These are phyloP conservation scores for Cercospora sp. DNA, from an alignment of 2,329 filamentous ascomycete species.

Conservation along the genomic window DNA sequence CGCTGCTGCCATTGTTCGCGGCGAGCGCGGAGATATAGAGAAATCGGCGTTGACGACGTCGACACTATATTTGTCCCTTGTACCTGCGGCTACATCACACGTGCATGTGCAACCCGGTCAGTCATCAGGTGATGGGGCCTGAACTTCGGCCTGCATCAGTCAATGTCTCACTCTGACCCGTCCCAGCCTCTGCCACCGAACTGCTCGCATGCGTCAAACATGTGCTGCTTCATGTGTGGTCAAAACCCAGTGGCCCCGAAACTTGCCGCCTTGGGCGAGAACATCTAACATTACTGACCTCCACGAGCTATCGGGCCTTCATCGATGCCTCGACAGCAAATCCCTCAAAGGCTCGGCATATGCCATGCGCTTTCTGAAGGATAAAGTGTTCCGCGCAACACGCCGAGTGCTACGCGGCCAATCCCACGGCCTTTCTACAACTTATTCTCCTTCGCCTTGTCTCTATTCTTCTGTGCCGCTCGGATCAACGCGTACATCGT, in stretches of 20 bases:
- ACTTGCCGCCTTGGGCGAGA: neutral
- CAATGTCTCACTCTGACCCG: slow-evolving; percentile 13
- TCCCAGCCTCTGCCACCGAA: neutral
- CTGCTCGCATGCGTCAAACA: neutral
- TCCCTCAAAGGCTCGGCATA: neutral
- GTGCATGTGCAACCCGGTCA: slow-evolving; percentile 5
- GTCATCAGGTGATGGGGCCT: slow-evolving; percentile 2
- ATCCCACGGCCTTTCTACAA: slow-evolving; percentile 7
- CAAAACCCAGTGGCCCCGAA: neutral
- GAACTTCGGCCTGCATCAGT: slow-evolving; percentile 12
- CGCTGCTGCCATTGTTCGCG: neutral
- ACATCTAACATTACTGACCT: neutral
- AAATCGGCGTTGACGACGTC: neutral
- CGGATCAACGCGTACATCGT: slow-evolving; percentile 65
- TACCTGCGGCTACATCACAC: slow-evolving; percentile 8
- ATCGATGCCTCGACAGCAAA: neutral
- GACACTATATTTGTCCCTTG: slow-evolving; percentile 1
- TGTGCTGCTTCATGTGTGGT: neutral
- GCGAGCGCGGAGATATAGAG: neutral
- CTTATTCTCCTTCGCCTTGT: slow-evolving; percentile 38
- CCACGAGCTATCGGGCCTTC: neutral
- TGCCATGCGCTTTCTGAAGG: slow-evolving; percentile 5
- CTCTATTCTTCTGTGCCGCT: slow-evolving; percentile 60
- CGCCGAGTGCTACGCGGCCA: neutral
- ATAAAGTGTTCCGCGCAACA: neutral